Base-by-base conservation (phyloP, 768 basidiomycete genomes). In the Trametopsis cervina region DNA sequence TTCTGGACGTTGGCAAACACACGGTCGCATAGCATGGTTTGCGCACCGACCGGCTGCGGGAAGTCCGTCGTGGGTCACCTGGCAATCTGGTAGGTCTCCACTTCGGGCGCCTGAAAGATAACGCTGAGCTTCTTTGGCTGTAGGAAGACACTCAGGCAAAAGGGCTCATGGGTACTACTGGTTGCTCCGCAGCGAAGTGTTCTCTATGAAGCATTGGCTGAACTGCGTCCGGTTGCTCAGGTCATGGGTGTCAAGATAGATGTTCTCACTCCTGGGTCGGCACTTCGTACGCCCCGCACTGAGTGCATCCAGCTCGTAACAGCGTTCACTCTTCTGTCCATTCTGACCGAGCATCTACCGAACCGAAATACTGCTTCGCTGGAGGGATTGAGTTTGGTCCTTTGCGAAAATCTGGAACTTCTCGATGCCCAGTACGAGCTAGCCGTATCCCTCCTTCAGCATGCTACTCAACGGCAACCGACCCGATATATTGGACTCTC, bases 391-490 rank as follows among this genome's bases (percentile, higher is more conserved):
- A 69, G 75, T 53, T 62, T 95, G 26, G 78, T 94, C 25, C 60
- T 98, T 3, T 85, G 86, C 51, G 93, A 97, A 53, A 83, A 85
- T 57, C 68, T 99, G 15, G 89, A 98, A 57, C 78, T 87, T 24
- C 71, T 99, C 46, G 82, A 91, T 60, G 67, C 81, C 15, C 65
- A 68, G 2, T 96, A 94, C 66, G 96, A 99, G 61, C 74, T 96
- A 3, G 80, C 75, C 4, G 60, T 95, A n/a, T 79, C 92, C 2
- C 68, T 86, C 5, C 71, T 90, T 5, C 76, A 83, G 17, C 75
- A 81, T 38, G 73, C 78, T 10, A 80, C 81, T 4, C 81, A 85
- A 56, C 66, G 73, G 2, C 69, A 67, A 17, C 74, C 79, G 0
- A 80, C 81, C 4, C 81, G 96, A 21, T 80, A 81, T 54, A 73